Base-by-base conservation (phyloP, 805 yeast genomes). In the Ogataea saltuana region DNA sequence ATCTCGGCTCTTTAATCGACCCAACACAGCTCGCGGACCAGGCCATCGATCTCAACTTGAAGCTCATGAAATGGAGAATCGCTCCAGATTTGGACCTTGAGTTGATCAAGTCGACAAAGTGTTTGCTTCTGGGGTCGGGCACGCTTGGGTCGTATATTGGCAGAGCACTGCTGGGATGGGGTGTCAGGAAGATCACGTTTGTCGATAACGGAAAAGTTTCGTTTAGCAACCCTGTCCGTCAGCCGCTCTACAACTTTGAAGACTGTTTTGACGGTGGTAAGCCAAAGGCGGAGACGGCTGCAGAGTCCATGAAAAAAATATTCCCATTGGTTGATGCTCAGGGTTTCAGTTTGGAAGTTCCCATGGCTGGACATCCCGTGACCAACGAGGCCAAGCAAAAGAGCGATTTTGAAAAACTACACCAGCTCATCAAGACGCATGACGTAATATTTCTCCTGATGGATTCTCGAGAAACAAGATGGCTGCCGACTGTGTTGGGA, bases 41-140 rank as follows among this genome's bases (percentile, higher is more conserved):
- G 63, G 91, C 97, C 0, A 90, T 89, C 5, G 97, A 90, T 61
- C 72, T 93, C 44, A 93, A 93, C 59, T 69, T 93, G 45, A 87
- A 88, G 65, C 69, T 93, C 33, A 93, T 93, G 99, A 88, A 89
- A 59, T 93, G 99, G 99, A 74, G 99, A 52, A 78, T 93, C 13
- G 88, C 87, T 0, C 98, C 99, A 0, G 74, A 80, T 7, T 60
- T 93, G 3, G 77, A 93, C 56, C 69, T 93, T 35, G 90, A 86
- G 5, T 58, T 66, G 2, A 69, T 93, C 17, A 76, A 78, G 50
- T 46, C 64, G 13, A 75, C 83, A 9, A 83, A 75, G 50, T 84
- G 90, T 28, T 64, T 93, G 32, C 67, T 93, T 12, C 72, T 93
- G n/a, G 99, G 99, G 0, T 86, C 98, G 0, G 99, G 99, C 6